A percentile compares a stretch with the other conserved stretches of the same genome.
Conservation (phyloP, 2,329 filamentous ascomycete species). For the Fusarium setosum region DNA sequence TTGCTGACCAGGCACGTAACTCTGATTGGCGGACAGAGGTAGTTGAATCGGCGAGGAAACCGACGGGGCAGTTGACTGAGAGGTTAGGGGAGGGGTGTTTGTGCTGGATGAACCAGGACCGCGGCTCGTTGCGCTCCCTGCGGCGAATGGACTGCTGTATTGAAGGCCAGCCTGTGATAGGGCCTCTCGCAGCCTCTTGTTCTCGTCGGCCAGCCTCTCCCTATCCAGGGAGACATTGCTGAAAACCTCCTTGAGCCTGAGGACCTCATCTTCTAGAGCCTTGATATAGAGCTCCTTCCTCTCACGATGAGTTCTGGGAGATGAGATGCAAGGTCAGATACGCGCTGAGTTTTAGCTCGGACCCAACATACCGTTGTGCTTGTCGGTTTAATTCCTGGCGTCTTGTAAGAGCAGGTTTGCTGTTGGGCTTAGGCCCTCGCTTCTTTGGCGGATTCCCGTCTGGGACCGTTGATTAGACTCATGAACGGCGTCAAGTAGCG, state of each 20-base stretch:
- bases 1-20: slow-evolving; percentile 47
- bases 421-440: slow-evolving; percentile 94
- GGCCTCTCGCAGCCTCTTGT: slow-evolving; percentile 74
- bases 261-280: slow-evolving; percentile 89
- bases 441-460: slow-evolving; percentile 90
- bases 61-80: slow-evolving; percentile 56
- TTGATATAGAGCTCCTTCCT: slow-evolving; percentile 97
- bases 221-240: slow-evolving; percentile 80
- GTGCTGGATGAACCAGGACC: slow-evolving; percentile 56
- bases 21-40: slow-evolving; percentile 28
- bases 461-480: slow-evolving; percentile 47
- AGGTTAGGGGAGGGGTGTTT: slow-evolving; percentile 61
- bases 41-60: slow-evolving; percentile 46
- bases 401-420: slow-evolving; percentile 91
- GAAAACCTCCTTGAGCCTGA: slow-evolving; percentile 88
- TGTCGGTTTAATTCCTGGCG: slow-evolving; percentile 95
- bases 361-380: slow-evolving; percentile 80
- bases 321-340: slow-evolving; percentile 16
- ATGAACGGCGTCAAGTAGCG: neutral
- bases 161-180: slow-evolving; percentile 65
- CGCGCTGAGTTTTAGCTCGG: neutral
- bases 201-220: slow-evolving; percentile 81
- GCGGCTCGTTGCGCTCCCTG: slow-evolving; percentile 67
- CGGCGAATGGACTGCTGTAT: slow-evolving; percentile 44
- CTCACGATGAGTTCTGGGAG: slow-evolving; percentile 89